Base-by-base conservation (phyloP, 805 yeast species). In the Maudiozyma serrabonitensis region DNA sequence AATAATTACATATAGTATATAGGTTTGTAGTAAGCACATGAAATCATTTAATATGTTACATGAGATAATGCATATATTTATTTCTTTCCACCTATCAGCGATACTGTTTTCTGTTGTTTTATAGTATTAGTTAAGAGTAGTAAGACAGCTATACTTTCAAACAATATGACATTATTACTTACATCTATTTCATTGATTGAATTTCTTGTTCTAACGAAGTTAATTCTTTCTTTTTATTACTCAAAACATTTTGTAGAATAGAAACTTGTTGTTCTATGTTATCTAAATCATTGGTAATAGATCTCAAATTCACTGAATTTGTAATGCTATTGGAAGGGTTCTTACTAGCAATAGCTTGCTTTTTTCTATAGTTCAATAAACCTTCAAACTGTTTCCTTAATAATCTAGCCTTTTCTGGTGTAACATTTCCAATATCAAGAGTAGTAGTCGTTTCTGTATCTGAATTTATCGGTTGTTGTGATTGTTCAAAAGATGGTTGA, bases 261-360 rank as follows among this genome's bases (percentile, higher is more conserved):
- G 69, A 69, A 2, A 90, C 87, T 66, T 93, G 98, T 56, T 77
- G 78, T 58, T 84, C 87, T 53, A 91, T 83, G 47, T 78, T 75
- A 19, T 79, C 82, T 48, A 86, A 72, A 57, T 85, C 90, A 59
- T 73, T 71, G 38, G 74, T 73, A 12, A 87, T 73, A 25, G 78
- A 82, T 31, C 71, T 72, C 44, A 79, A 64, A 58, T 79, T 64
- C 11, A 57, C 49, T 15, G 56, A 45, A 26, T 18, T 38, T 18
- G 50, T n/a, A n/a, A 55, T 53, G 16, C 67, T 67, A 13, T 57
- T 62, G 34, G 71, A 60, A 13, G 71, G 61, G 46, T 69, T 67
- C 6, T 67, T 61, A 31, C 39, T 41, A 39, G 45, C 46, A 21
- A 32, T 7, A 46, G 83, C 71, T 66, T 80, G 80, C 23, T 72